Percentiles rank a stretch among this genome's conserved stretches.
These are phyloP conservation scores for Myriangium duriaei DNA, from an alignment of 2,329 filamentous ascomycete species.

Conservation along the genomic window DNA sequence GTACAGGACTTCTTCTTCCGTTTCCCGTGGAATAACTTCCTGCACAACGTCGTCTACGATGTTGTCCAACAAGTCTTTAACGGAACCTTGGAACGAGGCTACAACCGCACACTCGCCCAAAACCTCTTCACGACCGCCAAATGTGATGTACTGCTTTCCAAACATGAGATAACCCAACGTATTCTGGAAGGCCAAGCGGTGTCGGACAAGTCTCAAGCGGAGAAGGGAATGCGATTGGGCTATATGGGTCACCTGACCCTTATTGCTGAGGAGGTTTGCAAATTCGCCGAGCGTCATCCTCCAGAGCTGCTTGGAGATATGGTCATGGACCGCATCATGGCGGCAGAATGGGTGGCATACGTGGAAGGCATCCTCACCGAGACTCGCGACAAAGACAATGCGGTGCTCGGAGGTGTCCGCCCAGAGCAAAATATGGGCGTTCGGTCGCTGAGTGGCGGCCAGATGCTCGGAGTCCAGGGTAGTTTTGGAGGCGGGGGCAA, in stretches of 20 bases:
- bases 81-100: slow-evolving; percentile 91
- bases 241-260: slow-evolving; percentile 98
- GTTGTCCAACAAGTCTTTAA: slow-evolving; percentile 99
- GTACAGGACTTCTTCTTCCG: slow-evolving; percentile 90
- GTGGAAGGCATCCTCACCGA: slow-evolving; percentile 87
- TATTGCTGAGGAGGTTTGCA: slow-evolving; percentile 96
- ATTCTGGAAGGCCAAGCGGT: slow-evolving; percentile 83
- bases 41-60: slow-evolving; percentile 98
- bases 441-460: slow-evolving; percentile 32
- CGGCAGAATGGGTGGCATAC: slow-evolving; percentile 84
- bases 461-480: slow-evolving; percentile 30
- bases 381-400: slow-evolving; percentile 90
- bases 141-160: slow-evolving; percentile 36
- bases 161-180: slow-evolving; percentile 74
- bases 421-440: slow-evolving; percentile 81
- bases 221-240: slow-evolving; percentile 79
- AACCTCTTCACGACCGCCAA: slow-evolving; percentile 54
- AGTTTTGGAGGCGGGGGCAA: slow-evolving; percentile 35
- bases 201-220: slow-evolving; percentile 73
- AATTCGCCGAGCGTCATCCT: slow-evolving; percentile 89
- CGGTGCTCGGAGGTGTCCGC: slow-evolving; percentile 89
- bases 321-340: slow-evolving; percentile 80
- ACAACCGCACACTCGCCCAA: slow-evolving; percentile 77
- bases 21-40: slow-evolving; percentile 98
- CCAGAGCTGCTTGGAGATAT: slow-evolving; percentile 73